Conservation (phyloP, 2,329 filamentous ascomycete species). For the Emericellopsis atlantica region DNA sequence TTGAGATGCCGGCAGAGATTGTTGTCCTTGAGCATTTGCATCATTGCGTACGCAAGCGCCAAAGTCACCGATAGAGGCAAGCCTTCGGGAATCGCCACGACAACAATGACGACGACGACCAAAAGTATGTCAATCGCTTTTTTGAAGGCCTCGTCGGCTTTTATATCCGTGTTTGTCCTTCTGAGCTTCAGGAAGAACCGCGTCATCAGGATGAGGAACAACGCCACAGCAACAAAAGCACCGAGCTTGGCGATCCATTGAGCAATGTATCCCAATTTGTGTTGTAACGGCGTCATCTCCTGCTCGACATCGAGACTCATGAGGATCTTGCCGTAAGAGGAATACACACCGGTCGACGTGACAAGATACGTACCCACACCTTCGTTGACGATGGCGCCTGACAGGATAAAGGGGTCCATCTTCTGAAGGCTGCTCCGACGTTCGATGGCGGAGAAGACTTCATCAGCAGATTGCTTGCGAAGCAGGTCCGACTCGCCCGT, state of each 20-base stretch:
- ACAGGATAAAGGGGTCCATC: constrained; percentile 76
- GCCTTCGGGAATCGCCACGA: constrained; percentile 69
- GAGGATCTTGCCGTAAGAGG: constrained; percentile 63
- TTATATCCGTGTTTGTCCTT: constrained; percentile 28
- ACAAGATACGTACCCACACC: constrained; percentile 64
- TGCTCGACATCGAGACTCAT: constrained; percentile 62
- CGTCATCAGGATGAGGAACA: constrained; percentile 80
- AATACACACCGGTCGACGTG: constrained; percentile 61
- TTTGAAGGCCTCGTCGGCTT: constrained; percentile 65
- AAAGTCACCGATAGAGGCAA: constrained; percentile 68
- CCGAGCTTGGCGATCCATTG: constrained; percentile 69
- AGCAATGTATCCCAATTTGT: constrained; percentile 62
- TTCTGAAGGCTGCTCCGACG: constrained; percentile 54
- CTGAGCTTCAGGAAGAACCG: constrained; percentile 64
- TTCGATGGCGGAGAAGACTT: constrained; percentile 58
- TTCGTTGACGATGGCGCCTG: constrained; percentile 66
- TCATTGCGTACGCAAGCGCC: constrained; percentile 65
- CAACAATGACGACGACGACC: constrained; percentile 66
- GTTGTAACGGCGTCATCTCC: constrained; percentile 65
- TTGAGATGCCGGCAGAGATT: constrained; percentile 66
- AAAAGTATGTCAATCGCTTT: constrained; percentile 66
- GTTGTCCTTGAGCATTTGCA: constrained; percentile 65
- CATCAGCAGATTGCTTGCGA: constrained; percentile 53
- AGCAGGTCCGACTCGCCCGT: constrained; percentile 71
- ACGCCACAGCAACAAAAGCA: constrained; percentile 61